phyloP scores from a whole-genome alignment of 1,284 basidiomycete genomes.

The Microbotryum saponariae region DNA sequence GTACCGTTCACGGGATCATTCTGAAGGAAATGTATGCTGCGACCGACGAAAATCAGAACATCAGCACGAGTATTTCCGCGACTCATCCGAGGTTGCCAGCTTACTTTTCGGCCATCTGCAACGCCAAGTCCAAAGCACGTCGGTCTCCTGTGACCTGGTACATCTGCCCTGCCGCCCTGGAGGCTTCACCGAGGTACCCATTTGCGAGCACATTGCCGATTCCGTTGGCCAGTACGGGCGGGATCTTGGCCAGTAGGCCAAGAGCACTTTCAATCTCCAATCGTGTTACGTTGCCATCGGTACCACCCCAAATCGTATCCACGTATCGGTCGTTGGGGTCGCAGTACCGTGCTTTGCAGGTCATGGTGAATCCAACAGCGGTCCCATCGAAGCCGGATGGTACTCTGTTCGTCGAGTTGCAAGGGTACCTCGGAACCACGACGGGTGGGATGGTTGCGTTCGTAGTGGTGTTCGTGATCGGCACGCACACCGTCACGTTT shows the following conservation, averaged over 20 bases:
- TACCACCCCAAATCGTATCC: background rate
- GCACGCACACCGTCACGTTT: no score
- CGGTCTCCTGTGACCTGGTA: conserved; percentile 14
- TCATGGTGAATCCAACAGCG: conserved; percentile 6
- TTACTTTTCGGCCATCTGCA: conserved; percentile 23
- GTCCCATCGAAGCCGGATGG: conserved; percentile 11
- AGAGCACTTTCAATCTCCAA: conserved; percentile 24
- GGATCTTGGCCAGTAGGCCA: conserved; percentile 16
- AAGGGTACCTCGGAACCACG: no score
- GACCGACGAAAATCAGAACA: no score
- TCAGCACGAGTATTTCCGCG: background rate
- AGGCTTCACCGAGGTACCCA: background rate
- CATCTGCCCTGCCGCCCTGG: background rate
- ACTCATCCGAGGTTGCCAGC: background rate
- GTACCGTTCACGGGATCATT: conserved; percentile 13
- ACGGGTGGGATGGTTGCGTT: no score
- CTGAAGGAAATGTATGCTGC: conserved; percentile 18
- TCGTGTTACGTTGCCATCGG: conserved; percentile 14
- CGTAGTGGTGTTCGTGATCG: no score
- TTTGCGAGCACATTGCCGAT: conserved; percentile 8
- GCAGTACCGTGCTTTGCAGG: conserved; percentile 21
- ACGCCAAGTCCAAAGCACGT: conserved; percentile 17
- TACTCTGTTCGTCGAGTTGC: no score
- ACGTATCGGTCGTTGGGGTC: background rate
- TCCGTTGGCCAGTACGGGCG: conserved; percentile 17